phyloP scores from a whole-genome alignment of 139 green algal species.

The Haematococcus lacustris region DNA sequence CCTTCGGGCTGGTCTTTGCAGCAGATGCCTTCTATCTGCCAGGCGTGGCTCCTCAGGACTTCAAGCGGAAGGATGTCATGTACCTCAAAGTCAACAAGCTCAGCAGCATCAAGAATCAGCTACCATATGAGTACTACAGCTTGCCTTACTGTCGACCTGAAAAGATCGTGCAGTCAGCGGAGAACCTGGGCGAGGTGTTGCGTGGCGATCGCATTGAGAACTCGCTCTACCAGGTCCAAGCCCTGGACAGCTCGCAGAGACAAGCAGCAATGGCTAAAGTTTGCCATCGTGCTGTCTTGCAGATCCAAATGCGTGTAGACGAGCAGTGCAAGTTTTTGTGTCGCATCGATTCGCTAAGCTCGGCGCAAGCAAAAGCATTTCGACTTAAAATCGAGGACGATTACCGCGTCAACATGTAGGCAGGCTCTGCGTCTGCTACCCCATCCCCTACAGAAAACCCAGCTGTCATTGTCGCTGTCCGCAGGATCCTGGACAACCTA shows the following conservation, averaged over 20 bases:
- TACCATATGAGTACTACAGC: slow-evolving; percentile 97
- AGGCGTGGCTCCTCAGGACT: slow-evolving; percentile 87
- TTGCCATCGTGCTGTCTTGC: slow-evolving; percentile 12
- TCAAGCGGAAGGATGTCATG: slow-evolving; percentile 67
- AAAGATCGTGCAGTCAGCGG: slow-evolving; percentile 78
- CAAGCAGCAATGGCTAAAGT: too few relatives aligned
- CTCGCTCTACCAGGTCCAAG: slow-evolving; percentile 76
- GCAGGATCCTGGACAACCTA: slow-evolving; percentile 97
- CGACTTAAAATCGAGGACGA: slow-evolving; percentile 83
- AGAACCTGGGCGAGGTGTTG: slow-evolving; percentile 97
- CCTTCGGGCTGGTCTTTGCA: background rate
- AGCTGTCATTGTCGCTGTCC: too few relatives aligned
- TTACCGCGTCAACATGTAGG: slow-evolving; percentile 97
- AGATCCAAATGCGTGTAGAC: slow-evolving; percentile 87
- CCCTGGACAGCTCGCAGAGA: too few relatives aligned
- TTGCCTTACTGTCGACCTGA: slow-evolving; percentile 94
- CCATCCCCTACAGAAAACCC: too few relatives aligned
- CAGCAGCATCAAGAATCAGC: slow-evolving; percentile 79
- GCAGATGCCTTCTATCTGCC: slow-evolving; percentile 81
- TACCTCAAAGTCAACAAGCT: slow-evolving; percentile 96
- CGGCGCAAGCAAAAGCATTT: slow-evolving; percentile 74
- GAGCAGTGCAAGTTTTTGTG: slow-evolving; percentile 94
- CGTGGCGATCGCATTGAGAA: slow-evolving; percentile 96
- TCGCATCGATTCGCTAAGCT: slow-evolving; percentile 65
- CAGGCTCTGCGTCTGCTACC: background rate